phyloP scores from a whole-genome alignment of 306 rosid genomes.

The Vicia sativa region DNA sequence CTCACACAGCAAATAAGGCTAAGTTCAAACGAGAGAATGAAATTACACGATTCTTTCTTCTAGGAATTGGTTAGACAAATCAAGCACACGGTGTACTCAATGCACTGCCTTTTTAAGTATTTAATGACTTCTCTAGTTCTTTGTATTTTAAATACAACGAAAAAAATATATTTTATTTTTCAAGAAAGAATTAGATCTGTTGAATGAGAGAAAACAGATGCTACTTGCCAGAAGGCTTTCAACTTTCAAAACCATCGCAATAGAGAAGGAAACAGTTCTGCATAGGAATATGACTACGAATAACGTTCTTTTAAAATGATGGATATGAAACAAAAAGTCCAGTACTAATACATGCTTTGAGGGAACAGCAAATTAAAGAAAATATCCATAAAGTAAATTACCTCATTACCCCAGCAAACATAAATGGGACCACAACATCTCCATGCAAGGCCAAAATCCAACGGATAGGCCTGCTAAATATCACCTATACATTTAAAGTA shows the following conservation, averaged over 20 bases:
- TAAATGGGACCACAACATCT: constrained; percentile 77
- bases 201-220: neutral
- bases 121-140: neutral
- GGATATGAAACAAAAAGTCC: constrained; percentile 18
- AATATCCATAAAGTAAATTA: constrained; percentile 36
- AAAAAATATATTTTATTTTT: neutral
- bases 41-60: no score
- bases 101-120: neutral
- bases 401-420: constrained; percentile 83
- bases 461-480: constrained; percentile 92
- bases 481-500: constrained; percentile 57
- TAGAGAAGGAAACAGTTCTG: constrained; percentile 17
- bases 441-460: constrained; percentile 96
- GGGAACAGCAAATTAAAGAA: constrained; percentile 14
- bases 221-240: constrained; percentile 14
- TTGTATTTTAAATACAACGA: neutral
- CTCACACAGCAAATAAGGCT: constrained; percentile 22
- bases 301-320: neutral
- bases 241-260: constrained; percentile 14
- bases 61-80: no score
- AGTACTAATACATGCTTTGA: neutral
- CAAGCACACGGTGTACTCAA: no score
- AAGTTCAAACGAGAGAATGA: constrained; percentile 8
- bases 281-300: constrained; percentile 1
- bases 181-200: constrained; percentile 5